Conservation (phyloP, 2,329 filamentous ascomycete species). For the Exophiala sideris region DNA sequence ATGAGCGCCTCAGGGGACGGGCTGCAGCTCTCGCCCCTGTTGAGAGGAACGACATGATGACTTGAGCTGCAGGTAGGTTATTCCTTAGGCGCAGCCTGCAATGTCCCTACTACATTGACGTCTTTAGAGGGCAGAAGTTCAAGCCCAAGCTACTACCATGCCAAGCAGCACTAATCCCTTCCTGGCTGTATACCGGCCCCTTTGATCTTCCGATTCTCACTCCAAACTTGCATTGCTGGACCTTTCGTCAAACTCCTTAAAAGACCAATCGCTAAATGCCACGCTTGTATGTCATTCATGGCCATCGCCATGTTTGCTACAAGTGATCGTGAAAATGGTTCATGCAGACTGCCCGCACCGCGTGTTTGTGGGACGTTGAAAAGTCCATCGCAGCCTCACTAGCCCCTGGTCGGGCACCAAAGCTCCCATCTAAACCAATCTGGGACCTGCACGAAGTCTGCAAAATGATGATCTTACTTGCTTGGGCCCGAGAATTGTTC, state of each 20-base stretch:
- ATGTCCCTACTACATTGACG: slow-evolving; percentile 5
- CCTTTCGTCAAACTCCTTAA: not conserved
- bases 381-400: no score
- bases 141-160: not conserved
- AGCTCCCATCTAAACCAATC: not conserved
- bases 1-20: slow-evolving; percentile 24
- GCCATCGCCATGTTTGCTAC: not conserved
- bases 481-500: no score
- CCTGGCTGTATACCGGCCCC: not conserved
- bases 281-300: slow-evolving; percentile 4
- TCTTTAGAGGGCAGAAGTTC: not conserved
- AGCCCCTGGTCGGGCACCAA: slow-evolving; percentile 16
- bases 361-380: no score
- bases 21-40: slow-evolving; percentile 29
- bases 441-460: no score
- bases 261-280: slow-evolving; percentile 6
- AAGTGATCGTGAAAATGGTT: slow-evolving; percentile 11
- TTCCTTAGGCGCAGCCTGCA: not conserved
- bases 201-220: not conserved
- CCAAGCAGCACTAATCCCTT: slow-evolving; percentile 2
- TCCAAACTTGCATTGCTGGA: not conserved
- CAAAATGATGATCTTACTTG: no score
- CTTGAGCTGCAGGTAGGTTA: slow-evolving; percentile 16
- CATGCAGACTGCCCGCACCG: slow-evolving; percentile 8
- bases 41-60: slow-evolving; percentile 25